These are phyloP conservation scores for Apiotrichum sp. DNA, from an alignment of 1,284 basidiomycete species.

Conservation along the genomic window DNA sequence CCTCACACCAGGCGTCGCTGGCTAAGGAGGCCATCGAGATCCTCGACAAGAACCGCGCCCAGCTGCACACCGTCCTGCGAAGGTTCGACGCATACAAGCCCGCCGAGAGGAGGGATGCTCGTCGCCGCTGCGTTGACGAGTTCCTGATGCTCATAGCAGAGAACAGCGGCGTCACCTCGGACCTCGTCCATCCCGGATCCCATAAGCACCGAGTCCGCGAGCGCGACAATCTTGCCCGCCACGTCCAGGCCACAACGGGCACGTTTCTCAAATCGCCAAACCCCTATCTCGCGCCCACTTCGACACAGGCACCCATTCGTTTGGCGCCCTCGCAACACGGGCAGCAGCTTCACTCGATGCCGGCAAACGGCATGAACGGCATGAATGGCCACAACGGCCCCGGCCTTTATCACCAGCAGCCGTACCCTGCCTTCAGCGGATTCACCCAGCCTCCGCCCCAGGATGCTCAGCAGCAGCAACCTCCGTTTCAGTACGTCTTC, in stretches of 20 bases:
- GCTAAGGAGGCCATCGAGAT: background rate
- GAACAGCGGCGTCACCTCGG: background rate
- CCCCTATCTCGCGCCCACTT: background rate
- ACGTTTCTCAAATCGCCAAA: background rate
- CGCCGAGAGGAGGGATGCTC: background rate
- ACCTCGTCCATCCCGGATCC: background rate
- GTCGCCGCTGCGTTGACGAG: constrained; percentile 1
- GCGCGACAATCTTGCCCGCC: background rate
- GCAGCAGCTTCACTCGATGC: background rate
- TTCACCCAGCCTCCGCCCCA: background rate
- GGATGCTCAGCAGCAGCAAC: background rate
- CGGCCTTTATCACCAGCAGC: too few relatives aligned
- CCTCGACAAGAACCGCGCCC: background rate
- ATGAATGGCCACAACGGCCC: too few relatives aligned
- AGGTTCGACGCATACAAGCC: background rate
- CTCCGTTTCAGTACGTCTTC: background rate
- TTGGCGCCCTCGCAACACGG: background rate
- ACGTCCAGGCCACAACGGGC: background rate
- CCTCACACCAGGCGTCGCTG: background rate
- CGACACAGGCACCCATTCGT: background rate
- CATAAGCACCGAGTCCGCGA: background rate
- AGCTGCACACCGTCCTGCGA: background rate
- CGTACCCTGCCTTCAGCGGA: background rate
- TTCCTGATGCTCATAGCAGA: background rate
- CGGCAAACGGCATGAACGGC: background rate